A percentile compares a stretch with the other conserved stretches of the same genome.
Conservation (phyloP, 352 stramenopile species). For the Phytopythium ostracodes region DNA sequence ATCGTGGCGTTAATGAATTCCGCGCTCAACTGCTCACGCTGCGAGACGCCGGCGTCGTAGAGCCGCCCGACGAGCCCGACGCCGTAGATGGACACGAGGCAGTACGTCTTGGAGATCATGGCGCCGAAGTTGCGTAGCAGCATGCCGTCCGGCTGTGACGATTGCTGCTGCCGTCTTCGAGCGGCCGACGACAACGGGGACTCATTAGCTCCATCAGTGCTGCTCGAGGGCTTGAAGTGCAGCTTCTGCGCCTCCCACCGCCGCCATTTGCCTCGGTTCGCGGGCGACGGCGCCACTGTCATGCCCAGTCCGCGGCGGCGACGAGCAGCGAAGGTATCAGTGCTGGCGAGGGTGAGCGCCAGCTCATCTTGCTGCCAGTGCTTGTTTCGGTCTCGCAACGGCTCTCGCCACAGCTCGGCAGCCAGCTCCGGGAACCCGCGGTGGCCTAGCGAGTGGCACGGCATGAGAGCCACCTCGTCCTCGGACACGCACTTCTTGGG, state of each 20-base stretch:
- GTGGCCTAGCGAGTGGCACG: slow-evolving; percentile 53
- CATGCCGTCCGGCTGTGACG: slow-evolving; percentile 20
- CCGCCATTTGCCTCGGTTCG: slow-evolving; percentile 44
- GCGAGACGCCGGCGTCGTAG: slow-evolving; percentile 39
- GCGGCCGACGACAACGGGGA: not conserved
- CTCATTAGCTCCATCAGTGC: no score
- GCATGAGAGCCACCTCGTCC: slow-evolving; percentile 73
- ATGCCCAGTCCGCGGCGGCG: slow-evolving; percentile 24
- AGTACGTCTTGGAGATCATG: slow-evolving; percentile 62
- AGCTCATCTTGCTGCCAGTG: slow-evolving; percentile 52
- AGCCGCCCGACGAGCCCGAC: slow-evolving; percentile 52
- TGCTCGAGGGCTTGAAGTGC: slow-evolving; percentile 16
- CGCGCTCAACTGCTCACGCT: slow-evolving; percentile 12
- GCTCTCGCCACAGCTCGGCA: slow-evolving; percentile 50
- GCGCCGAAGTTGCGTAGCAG: slow-evolving; percentile 40
- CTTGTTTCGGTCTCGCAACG: slow-evolving; percentile 57
- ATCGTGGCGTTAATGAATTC: not conserved
- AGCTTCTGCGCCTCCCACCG: slow-evolving; percentile 30
- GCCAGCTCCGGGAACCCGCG: slow-evolving; percentile 26
- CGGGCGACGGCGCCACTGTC: slow-evolving; percentile 23
- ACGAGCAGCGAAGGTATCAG: not conserved
- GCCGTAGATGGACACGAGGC: slow-evolving; percentile 52
- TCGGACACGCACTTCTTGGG: slow-evolving; percentile 41
- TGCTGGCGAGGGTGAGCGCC: slow-evolving; percentile 23
- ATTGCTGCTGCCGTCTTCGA: slow-evolving; percentile 3